Evolutionary conservation across 441 rosid genomes (phyloP).

Genomic region (Adansonia madagascariensis): DNA sequence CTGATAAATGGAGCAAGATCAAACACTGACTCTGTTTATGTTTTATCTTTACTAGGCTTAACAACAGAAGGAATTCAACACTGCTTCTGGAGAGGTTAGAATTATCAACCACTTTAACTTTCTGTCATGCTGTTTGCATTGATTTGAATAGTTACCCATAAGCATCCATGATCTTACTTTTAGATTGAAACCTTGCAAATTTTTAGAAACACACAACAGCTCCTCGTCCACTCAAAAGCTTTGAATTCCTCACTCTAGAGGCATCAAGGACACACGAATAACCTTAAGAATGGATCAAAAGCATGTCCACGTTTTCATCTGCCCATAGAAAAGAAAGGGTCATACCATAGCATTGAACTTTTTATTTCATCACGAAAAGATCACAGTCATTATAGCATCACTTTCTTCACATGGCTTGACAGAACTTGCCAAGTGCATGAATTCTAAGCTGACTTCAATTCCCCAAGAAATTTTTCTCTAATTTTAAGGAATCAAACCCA

Average conservation of each 20-base stretch:
- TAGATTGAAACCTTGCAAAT: constrained; percentile 5
- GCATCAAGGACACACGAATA: constrained; percentile 2
- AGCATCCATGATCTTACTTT: constrained; percentile 16
- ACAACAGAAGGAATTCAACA: constrained; percentile 58
- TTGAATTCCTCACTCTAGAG: background rate
- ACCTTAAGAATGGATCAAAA: constrained; percentile 16
- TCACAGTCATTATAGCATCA: constrained; percentile 12
- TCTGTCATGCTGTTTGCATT: constrained; percentile 21
- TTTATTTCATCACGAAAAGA: constrained; percentile 3
- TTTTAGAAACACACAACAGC: constrained; percentile 7
- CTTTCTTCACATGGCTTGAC: constrained; percentile 16
- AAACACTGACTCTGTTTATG: constrained; percentile 6
- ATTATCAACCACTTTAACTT: constrained; percentile 10
- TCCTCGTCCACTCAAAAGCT: background rate
- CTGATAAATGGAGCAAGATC: constrained; percentile 1
- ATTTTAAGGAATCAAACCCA: constrained; percentile 12
- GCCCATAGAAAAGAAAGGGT: background rate
- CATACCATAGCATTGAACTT: background rate
- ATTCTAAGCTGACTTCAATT: background rate
- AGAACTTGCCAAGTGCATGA: background rate
- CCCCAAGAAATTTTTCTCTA: background rate
- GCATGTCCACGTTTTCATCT: constrained; percentile 2
- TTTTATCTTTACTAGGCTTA: constrained; percentile 43
- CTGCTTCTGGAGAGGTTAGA: constrained; percentile 62
- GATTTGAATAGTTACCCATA: constrained; percentile 14